Evolutionary conservation across 139 green algal genomes (phyloP), one percentile per base, ranked within the genome.

Genomic region (Picochlorum sp.): DNA sequence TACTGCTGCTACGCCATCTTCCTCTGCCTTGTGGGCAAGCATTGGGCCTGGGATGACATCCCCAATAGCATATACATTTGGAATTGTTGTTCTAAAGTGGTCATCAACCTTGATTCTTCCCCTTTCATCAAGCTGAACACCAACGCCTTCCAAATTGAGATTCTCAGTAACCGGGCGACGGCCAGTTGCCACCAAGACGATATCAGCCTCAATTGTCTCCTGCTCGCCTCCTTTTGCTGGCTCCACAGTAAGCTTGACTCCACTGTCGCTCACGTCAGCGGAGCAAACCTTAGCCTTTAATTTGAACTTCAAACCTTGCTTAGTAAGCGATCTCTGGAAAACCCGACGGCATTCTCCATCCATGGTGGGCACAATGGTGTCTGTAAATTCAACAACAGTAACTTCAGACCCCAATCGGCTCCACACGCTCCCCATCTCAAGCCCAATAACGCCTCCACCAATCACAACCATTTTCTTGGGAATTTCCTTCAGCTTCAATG

Each of bases 21-120:
- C 94, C 81, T 99, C 94, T 4, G 94, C 94, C 80, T 99, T 99
- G 78, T 99, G 94, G 2, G 94, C 94, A 26, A 99, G 84, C 94
- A 99, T 99, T 58, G 94, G 94, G 0, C 85, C 90, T 1, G 71
- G 81, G 30, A 98, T 90, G 37, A 88, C 77, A 64, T 97, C 92
- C 2, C 92, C 92, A 66, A 98, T 97, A 65, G 92, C 92, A 66
- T 91, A 95, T 3, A 98, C 68, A 59, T 49, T 69, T 21, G 58
- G 32, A 9, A 69, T 58, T 18, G 30, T 69, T 26, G 86, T 90
- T 24, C 80, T 79, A 79, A 94, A 96, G 69, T 90, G 74, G 10
- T 81, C 65, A 68, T 96, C 84, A n/a, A 92, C 79, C 18, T 81
- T 56, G 18, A 98, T 81, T 28, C 79, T 80, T 14, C 90, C 90